Percentiles rank a stretch among this genome's conserved stretches.
Conservation (phyloP, 768 basidiomycete species). For the Panaeolus cyanescens region DNA sequence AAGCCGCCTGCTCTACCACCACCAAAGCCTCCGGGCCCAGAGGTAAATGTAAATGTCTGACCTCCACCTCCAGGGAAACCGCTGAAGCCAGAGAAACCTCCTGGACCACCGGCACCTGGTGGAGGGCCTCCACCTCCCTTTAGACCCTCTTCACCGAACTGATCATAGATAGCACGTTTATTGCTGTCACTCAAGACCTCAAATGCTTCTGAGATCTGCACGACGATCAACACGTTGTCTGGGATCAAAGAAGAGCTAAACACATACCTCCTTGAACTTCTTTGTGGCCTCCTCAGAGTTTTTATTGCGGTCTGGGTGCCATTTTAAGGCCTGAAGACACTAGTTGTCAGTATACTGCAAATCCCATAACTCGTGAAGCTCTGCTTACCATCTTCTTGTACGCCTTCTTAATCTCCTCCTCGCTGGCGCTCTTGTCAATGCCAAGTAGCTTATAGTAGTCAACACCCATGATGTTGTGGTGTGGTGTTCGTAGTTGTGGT, state of each 20-base stretch:
- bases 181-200: slow-evolving; percentile 90
- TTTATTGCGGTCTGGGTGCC: slow-evolving; percentile 91
- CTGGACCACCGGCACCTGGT: slow-evolving; percentile 51
- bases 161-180: slow-evolving; percentile 86
- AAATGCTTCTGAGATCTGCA: slow-evolving; percentile 92
- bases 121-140: slow-evolving; percentile 65
- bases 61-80: slow-evolving; percentile 46
- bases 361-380: neutral
- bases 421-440: slow-evolving; percentile 67
- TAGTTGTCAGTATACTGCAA: neutral
- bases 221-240: slow-evolving; percentile 2
- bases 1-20: slow-evolving; percentile 52
- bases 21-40: slow-evolving; percentile 44
- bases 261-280: slow-evolving; percentile 88
- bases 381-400: slow-evolving; percentile 87
- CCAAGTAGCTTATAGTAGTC: slow-evolving; percentile 92
- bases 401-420: slow-evolving; percentile 90
- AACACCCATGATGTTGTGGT: slow-evolving; percentile 56
- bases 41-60: slow-evolving; percentile 58
- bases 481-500: neutral
- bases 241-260: neutral
- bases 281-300: slow-evolving; percentile 83
- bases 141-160: slow-evolving; percentile 93
- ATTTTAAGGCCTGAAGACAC: slow-evolving; percentile 74
- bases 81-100: slow-evolving; percentile 45